These are phyloP conservation scores for Blastocystis sp. DNA, from an alignment of 352 stramenopile genomes.

Conservation along the genomic window DNA sequence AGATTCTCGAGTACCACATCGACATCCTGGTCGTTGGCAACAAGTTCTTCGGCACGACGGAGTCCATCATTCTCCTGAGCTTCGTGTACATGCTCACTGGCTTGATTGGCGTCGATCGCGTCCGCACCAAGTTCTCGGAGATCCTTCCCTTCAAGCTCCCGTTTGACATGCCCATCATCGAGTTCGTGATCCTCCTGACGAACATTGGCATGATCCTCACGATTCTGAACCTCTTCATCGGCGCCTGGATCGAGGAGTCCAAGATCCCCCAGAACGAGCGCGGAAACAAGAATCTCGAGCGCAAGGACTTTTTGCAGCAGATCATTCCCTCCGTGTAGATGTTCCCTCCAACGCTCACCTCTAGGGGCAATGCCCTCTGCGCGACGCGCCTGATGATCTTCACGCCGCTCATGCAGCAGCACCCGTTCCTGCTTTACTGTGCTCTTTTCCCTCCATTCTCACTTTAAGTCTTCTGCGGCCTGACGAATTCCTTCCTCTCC, in stretches of 20 bases:
- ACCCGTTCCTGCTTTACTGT: slow-evolving; percentile 59
- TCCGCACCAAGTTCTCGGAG: background rate
- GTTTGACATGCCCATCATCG: background rate
- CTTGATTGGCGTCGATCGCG: background rate
- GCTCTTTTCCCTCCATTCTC: background rate
- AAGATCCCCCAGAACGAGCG: slow-evolving; percentile 22
- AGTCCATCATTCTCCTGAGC: slow-evolving; percentile 43
- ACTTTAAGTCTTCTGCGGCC: slow-evolving; percentile 61
- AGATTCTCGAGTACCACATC: slow-evolving; percentile 63
- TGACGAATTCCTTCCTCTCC: slow-evolving; percentile 67
- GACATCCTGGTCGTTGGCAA: slow-evolving; percentile 49
- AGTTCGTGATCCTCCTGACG: slow-evolving; percentile 30
- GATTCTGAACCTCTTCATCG: slow-evolving; percentile 23
- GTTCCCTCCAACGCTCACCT: background rate
- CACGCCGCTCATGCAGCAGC: slow-evolving; percentile 11
- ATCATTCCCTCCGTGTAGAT: slow-evolving; percentile 40
- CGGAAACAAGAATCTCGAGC: slow-evolving; percentile 60
- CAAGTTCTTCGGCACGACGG: slow-evolving; percentile 56
- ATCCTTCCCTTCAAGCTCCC: slow-evolving; percentile 13
- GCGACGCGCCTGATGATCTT: slow-evolving; percentile 22
- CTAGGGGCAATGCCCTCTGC: slow-evolving; percentile 31
- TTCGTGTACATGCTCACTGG: slow-evolving; percentile 38
- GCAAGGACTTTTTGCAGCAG: background rate
- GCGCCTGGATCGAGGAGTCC: background rate
- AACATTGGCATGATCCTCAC: slow-evolving; percentile 62